Conservation (phyloP, 371 early-diverging fungal species). For the Mycotypha africana region DNA sequence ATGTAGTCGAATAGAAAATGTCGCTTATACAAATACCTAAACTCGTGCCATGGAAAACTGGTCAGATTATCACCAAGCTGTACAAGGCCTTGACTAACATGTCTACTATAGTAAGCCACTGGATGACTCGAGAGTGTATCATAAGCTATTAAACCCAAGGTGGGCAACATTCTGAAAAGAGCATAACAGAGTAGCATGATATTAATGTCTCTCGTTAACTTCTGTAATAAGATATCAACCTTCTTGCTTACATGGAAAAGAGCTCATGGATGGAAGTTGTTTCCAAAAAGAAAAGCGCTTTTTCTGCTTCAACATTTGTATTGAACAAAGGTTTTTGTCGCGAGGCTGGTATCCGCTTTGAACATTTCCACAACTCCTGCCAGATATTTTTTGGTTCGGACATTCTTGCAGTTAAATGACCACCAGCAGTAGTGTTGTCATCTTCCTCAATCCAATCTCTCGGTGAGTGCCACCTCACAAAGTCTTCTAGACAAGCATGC, state of each 20-base stretch:
- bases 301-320: conserved; percentile 65
- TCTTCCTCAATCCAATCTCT: conserved; percentile 65
- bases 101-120: conserved; percentile 39
- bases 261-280: conserved; percentile 60
- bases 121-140: conserved; percentile 69
- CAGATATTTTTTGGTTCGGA: conserved; percentile 75
- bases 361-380: conserved; percentile 80
- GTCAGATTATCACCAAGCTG: conserved; percentile 41
- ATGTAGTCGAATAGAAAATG: too few relatives aligned
- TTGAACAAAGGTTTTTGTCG: conserved; percentile 83
- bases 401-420: conserved; percentile 77
- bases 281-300: conserved; percentile 71
- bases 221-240: too few relatives aligned
- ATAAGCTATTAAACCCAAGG: conserved; percentile 68
- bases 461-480: conserved; percentile 96
- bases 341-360: conserved; percentile 62
- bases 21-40: conserved; percentile 28
- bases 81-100: conserved; percentile 37
- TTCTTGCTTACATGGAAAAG: conserved; percentile 61
- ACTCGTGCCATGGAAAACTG: conserved; percentile 50
- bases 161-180: conserved; percentile 62
- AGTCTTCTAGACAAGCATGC: conserved; percentile 71
- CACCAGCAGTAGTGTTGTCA: conserved; percentile 8
- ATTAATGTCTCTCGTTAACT: too few relatives aligned
- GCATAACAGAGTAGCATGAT: too few relatives aligned